Conservation (phyloP, 2,329 filamentous ascomycete species). For the Diaporthe eres region DNA sequence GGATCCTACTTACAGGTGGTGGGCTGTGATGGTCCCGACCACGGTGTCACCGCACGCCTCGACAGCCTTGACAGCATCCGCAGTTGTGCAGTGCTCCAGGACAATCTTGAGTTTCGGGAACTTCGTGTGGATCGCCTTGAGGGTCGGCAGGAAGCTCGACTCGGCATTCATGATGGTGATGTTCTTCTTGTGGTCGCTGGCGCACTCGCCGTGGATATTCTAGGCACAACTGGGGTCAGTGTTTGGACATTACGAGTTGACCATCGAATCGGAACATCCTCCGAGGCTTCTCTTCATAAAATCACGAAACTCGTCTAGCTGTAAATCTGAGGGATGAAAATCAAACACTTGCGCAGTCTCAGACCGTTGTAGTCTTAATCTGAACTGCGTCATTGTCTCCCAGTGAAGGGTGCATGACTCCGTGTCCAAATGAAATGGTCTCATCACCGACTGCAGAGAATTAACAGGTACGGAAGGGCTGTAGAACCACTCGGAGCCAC, state of each 20-base stretch:
- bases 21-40: slow-evolving; percentile 84
- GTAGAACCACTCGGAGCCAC: neutral
- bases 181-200: slow-evolving; percentile 53
- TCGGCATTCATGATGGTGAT: slow-evolving; percentile 78
- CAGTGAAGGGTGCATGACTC: slow-evolving; percentile 29
- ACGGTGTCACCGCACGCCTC: slow-evolving; percentile 83
- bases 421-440: slow-evolving; percentile 8
- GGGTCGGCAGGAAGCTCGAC: slow-evolving; percentile 83
- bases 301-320: neutral
- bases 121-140: slow-evolving; percentile 77
- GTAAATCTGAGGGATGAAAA: neutral
- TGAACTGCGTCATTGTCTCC: slow-evolving; percentile 29
- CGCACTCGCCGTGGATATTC: slow-evolving; percentile 95
- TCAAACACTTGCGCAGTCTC: slow-evolving; percentile 14
- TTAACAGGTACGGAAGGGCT: neutral
- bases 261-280: neutral
- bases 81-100: slow-evolving; percentile 90
- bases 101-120: slow-evolving; percentile 82
- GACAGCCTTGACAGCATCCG: slow-evolving; percentile 84
- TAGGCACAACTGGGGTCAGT: slow-evolving; percentile 54
- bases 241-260: slow-evolving; percentile 55
- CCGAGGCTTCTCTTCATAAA: neutral
- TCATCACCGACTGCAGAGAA: slow-evolving; percentile 22
- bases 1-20: slow-evolving; percentile 74
- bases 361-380: slow-evolving; percentile 34